A percentile compares a stretch with the other conserved stretches of the same genome.
These are phyloP conservation scores for Lachnellula suecica DNA, from an alignment of 2,329 filamentous ascomycete genomes.

Conservation along the genomic window DNA sequence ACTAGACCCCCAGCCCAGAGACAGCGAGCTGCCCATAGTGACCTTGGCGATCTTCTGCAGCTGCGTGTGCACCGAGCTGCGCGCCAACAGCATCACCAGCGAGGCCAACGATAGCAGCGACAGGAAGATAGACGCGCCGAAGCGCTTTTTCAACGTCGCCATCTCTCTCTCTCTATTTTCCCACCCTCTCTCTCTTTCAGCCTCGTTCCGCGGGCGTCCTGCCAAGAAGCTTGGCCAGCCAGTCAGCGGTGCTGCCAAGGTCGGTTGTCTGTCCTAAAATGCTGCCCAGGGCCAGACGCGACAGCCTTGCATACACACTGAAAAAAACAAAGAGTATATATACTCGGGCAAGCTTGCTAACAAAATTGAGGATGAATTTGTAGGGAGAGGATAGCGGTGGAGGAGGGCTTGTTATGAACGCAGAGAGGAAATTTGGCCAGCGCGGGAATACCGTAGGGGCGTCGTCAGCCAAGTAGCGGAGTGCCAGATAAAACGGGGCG, in stretches of 20 bases:
- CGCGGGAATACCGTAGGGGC: too few species aligned
- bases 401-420: too few species aligned
- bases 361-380: too few species aligned
- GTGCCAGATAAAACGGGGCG: too few species aligned
- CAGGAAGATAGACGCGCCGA: constrained; percentile 22
- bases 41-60: constrained; percentile 26
- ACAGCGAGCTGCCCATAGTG: too few species aligned
- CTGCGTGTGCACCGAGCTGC: constrained; percentile 12
- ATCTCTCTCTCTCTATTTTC: neutral
- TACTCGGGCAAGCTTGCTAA: too few species aligned
- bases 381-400: too few species aligned
- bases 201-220: neutral
- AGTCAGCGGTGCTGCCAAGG: neutral
- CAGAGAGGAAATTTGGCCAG: too few species aligned
- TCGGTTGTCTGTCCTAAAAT: neutral
- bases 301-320: neutral
- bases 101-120: constrained; percentile 22
- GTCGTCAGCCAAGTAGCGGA: too few species aligned
- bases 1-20: constrained; percentile 20
- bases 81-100: constrained; percentile 20
- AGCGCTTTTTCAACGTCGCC: constrained; percentile 16
- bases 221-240: neutral
- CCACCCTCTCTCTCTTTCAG: neutral
- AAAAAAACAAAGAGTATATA: too few species aligned
- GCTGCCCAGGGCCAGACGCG: neutral